A percentile compares a stretch with the other conserved stretches of the same genome.
phyloP scores from a whole-genome alignment of 2,329 filamentous ascomycete genomes.

The Cladosporium sp. region DNA sequence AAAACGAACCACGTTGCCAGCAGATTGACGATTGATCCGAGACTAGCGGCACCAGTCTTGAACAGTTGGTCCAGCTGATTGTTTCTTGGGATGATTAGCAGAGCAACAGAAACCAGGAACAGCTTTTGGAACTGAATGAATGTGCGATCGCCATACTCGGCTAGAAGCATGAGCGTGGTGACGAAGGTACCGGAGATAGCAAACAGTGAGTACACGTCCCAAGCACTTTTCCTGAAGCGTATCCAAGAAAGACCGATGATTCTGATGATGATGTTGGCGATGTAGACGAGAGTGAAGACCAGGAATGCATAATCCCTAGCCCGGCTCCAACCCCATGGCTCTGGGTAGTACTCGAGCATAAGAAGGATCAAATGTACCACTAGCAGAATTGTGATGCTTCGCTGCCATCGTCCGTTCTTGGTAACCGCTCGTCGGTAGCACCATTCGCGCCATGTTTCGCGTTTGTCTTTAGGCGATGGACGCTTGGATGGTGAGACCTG shows the following conservation, averaged over 20 bases:
- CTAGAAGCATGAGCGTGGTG: constrained; percentile 74
- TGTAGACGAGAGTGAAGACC: constrained; percentile 74
- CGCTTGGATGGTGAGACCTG: constrained; percentile 95
- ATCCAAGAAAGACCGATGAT: constrained; percentile 87
- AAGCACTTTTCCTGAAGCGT: constrained; percentile 85
- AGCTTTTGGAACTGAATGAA: constrained; percentile 87
- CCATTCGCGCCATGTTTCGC: constrained; percentile 77
- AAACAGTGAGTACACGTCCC: constrained; percentile 86
- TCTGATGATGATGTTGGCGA: constrained; percentile 76
- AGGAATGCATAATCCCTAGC: constrained; percentile 71
- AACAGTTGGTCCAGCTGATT: constrained; percentile 97
- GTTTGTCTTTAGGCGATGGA: constrained; percentile 72
- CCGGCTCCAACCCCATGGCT: constrained; percentile 65
- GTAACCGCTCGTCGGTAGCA: constrained; percentile 92
- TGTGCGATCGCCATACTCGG: constrained; percentile 50
- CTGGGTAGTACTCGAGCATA: constrained; percentile 78
- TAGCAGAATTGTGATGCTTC: constrained; percentile 71
- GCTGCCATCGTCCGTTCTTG: constrained; percentile 90
- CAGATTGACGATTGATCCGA: constrained; percentile 85
- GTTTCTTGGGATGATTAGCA: constrained; percentile 90
- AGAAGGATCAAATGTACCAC: constrained; percentile 79
- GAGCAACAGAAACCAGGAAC: constrained; percentile 82
- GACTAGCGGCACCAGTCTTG: constrained; percentile 93
- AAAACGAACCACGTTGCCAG: constrained; percentile 96
- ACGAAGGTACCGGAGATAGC: constrained; percentile 74